Evolutionary conservation across 257 asterid species (phyloP).

Genomic region (Scutellaria minor): DNA sequence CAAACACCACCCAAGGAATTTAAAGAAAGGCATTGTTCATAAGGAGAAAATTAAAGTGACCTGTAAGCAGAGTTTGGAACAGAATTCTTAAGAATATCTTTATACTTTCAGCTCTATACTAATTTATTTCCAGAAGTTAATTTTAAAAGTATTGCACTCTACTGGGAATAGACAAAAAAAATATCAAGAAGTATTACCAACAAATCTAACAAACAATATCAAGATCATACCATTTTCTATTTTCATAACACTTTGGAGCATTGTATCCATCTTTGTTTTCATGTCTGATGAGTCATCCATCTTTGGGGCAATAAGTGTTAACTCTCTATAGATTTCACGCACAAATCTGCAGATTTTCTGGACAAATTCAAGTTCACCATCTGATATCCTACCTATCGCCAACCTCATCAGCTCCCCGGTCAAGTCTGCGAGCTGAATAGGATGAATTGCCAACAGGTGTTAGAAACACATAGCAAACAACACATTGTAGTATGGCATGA

Average conservation of each 20-base stretch:
- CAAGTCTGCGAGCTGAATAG: conserved; percentile 85
- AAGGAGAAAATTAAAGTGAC: neutral
- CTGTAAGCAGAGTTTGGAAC: conserved; percentile 4
- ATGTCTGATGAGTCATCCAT: conserved; percentile 84
- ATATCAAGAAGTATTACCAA: conserved; percentile 7
- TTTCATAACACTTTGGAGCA: conserved; percentile 95
- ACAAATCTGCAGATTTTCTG: conserved; percentile 80
- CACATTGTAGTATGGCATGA: conserved; percentile 5
- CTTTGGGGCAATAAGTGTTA: conserved; percentile 72
- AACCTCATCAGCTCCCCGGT: conserved; percentile 97
- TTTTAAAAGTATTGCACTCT: conserved; percentile 16
- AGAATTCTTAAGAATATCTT: neutral
- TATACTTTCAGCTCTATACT: neutral
- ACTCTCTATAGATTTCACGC: conserved; percentile 82
- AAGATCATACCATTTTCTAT: conserved; percentile 75
- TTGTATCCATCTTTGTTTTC: conserved; percentile 87
- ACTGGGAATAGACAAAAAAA: conserved; percentile 10
- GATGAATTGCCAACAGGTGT: conserved; percentile 28
- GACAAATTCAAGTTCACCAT: conserved; percentile 87
- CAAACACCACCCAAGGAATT: neutral
- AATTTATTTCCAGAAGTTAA: neutral
- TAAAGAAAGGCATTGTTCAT: neutral
- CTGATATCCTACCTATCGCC: conserved; percentile 96
- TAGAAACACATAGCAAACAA: conserved; percentile 11
- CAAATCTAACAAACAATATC: neutral